A percentile compares a stretch with the other conserved stretches of the same genome.
phyloP scores from a whole-genome alignment of 345 rosid species.

The Excoecaria cochinchinensis region DNA sequence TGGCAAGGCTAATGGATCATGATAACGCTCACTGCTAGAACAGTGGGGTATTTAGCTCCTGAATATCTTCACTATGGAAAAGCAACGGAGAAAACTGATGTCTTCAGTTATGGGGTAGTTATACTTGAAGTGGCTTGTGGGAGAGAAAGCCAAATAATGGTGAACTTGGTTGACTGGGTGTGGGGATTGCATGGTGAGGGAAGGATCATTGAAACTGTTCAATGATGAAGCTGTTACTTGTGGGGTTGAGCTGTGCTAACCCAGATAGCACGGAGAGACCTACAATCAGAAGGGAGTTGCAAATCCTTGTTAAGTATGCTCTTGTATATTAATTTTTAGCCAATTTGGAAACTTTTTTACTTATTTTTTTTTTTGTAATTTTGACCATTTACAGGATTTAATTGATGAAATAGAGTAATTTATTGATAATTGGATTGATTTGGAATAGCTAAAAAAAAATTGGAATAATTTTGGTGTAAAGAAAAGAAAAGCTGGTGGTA shows the following conservation, averaged over 20 bases:
- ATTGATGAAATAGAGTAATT: no score
- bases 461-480: no score
- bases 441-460: no score
- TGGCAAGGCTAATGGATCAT: conserved; percentile 83
- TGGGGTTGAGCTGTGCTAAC: conserved; percentile 82
- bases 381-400: no score
- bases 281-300: conserved; percentile 78
- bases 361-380: no score
- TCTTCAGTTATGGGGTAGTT: conserved; percentile 88
- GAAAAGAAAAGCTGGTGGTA: no score
- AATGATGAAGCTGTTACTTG: conserved; percentile 77
- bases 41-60: conserved; percentile 98
- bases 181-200: conserved; percentile 78
- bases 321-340: no score
- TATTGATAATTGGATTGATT: no score
- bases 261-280: conserved; percentile 80
- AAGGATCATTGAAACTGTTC: conserved; percentile 15
- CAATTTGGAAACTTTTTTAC: no score
- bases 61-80: conserved; percentile 86
- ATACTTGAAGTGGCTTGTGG: conserved; percentile 87
- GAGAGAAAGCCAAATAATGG: conserved; percentile 13
- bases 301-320: no score
- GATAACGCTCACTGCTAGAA: conserved; percentile 94
- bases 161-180: conserved; percentile 89
- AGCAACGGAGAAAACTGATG: conserved; percentile 87